Base-by-base conservation (phyloP, 2,329 filamentous ascomycete genomes). In the Claviceps purpurea region DNA sequence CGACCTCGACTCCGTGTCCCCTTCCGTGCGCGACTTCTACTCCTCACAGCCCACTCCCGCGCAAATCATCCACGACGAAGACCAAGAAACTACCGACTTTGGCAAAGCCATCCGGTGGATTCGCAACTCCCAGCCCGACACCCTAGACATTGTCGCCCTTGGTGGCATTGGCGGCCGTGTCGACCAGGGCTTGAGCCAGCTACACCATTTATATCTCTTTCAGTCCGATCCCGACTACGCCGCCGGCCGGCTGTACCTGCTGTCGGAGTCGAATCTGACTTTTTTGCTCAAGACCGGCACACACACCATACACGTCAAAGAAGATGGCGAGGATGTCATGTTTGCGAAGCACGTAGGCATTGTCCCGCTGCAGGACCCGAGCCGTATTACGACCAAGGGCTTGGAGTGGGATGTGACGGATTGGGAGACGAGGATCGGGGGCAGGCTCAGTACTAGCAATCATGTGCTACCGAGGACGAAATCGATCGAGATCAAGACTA, bases 41-140 rank as follows among this genome's bases (percentile, higher is more conserved):
- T 72, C 76, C 38, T 69, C 73, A 22, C 73, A 76, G 50, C 65
- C 63, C 16, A 62, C 51, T 20, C 66, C 64, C 66, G 73, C 88
- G 2, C 62, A 73, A 13, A 73, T 97, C 50, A 75, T 88, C 57
- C 72, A 81, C 59, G 82, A 91, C 56, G 65, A 74, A n/a, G 87
- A 94, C 63, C 88, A 97, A 67, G 79, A 94, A 59, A 85, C 84
- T 20, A 95, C 93, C 30, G 93, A 98, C 66, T 95, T 97, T 60
- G 83, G 79, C 60, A 98, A 98, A 72, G 87, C 82, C 60, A 78
- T 85, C 58, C 73, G 67, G 57, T 84, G 76, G 68, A 75, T 82
- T 56, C 76, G 76, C 47, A 59, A 61, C 2, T 59, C 65, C 30
- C 55, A 65, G 43, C 54, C 68, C 5, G 34, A 56, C 22, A 57